These are phyloP conservation scores for Torulaspora indica DNA, from an alignment of 805 yeast species.

Conservation along the genomic window DNA sequence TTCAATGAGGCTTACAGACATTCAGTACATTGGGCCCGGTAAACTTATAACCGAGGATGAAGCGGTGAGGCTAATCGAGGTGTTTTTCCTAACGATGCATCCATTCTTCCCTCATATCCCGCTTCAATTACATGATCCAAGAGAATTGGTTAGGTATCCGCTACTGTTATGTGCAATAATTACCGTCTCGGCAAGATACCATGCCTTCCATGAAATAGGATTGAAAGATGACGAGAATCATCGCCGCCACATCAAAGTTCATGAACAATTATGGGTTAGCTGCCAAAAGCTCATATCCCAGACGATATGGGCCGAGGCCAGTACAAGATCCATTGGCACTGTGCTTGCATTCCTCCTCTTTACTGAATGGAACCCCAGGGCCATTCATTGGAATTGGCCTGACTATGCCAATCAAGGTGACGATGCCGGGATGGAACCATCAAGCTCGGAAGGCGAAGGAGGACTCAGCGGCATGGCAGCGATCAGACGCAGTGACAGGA, in stretches of 20 bases:
- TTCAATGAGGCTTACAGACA: constrained; percentile 45
- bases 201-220: constrained; percentile 46
- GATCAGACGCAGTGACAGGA: constrained; percentile 77
- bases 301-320: constrained; percentile 92
- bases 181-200: constrained; percentile 77
- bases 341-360: constrained; percentile 76
- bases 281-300: constrained; percentile 77
- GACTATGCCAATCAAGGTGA: constrained; percentile 72
- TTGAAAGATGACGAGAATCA: constrained; percentile 32
- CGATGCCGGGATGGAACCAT: constrained; percentile 17
- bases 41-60: constrained; percentile 59
- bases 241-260: constrained; percentile 54
- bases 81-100: constrained; percentile 74
- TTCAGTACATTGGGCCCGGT: constrained; percentile 52
- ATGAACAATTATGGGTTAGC: constrained; percentile 77
- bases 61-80: constrained; percentile 51
- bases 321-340: constrained; percentile 81
- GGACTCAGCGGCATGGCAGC: constrained; percentile 74
- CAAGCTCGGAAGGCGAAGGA: constrained; percentile 38
- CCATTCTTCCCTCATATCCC: constrained; percentile 91
- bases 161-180: constrained; percentile 74
- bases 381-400: constrained; percentile 82
- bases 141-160: constrained; percentile 70
- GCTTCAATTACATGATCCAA: constrained; percentile 59
- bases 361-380: constrained; percentile 95